These are phyloP conservation scores for Lunularia cruciata DNA, from an alignment of 225 moss, liverwort and hornwort genomes.

Conservation along the genomic window DNA sequence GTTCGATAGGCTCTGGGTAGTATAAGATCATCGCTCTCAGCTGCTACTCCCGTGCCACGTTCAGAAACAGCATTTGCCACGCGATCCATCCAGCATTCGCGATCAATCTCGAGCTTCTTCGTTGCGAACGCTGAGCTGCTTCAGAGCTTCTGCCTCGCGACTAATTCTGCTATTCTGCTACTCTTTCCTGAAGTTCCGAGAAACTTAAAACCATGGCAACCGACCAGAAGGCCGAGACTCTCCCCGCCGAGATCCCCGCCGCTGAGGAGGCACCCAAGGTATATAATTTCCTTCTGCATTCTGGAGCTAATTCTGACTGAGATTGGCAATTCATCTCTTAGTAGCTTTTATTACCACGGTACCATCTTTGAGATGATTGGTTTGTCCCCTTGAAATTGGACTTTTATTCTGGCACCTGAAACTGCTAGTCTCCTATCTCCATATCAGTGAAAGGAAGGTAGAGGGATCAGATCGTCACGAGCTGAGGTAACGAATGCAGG, in stretches of 20 bases:
- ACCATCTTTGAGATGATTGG: no score
- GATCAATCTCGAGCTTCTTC: neutral
- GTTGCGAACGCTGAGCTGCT: neutral
- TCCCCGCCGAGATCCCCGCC: neutral
- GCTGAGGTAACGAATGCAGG: neutral
- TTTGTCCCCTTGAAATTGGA: no score
- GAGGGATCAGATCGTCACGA: no score
- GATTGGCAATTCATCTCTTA: neutral
- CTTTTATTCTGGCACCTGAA: no score
- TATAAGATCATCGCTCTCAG: conserved; percentile 16
- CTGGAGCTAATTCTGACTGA: neutral
- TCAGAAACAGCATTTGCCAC: conserved; percentile 10
- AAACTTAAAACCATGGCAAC: conserved; percentile 5
- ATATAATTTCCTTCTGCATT: neutral
- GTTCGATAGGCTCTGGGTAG: neutral
- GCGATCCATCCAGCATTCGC: conserved; percentile 10
- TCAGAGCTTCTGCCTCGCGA: neutral
- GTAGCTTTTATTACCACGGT: neutral
- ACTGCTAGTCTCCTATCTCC: no score
- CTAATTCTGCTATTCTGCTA: neutral
- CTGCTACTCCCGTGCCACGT: conserved; percentile 21
- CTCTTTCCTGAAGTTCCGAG: neutral
- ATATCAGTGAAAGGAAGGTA: no score
- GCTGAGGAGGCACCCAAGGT: conserved; percentile 19
- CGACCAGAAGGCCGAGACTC: conserved; percentile 5